Percentiles rank a stretch among this genome's conserved stretches.
These are phyloP conservation scores for Spathaspora sp. DNA, from an alignment of 1,139 yeast species.

Conservation along the genomic window DNA sequence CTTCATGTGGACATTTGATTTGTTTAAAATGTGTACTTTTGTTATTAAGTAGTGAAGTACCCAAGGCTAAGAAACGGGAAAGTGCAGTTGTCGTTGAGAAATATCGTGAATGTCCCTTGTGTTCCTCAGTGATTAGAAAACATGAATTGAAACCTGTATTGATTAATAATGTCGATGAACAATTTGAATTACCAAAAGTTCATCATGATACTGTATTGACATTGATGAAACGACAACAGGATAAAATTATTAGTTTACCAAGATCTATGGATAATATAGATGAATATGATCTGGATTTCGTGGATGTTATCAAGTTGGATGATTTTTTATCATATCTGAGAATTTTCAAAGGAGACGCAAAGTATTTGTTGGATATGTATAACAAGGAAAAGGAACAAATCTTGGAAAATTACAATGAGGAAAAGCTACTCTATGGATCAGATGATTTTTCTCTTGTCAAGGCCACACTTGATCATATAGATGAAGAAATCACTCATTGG, in stretches of 20 bases:
- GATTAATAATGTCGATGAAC: conserved; percentile 52
- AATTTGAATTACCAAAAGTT: conserved; percentile 59
- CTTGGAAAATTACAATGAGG: conserved; percentile 49
- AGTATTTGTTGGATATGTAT: conserved; percentile 53
- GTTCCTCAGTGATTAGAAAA: conserved; percentile 64
- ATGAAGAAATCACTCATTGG: conserved; percentile 43
- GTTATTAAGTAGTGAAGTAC: conserved; percentile 60
- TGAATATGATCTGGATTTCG: conserved; percentile 9
- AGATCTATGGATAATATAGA: conserved; percentile 20
- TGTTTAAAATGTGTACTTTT: conserved; percentile 81
- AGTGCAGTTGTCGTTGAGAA: conserved; percentile 45
- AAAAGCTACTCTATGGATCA: conserved; percentile 46
- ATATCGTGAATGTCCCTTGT: conserved; percentile 81
- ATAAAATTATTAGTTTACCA: conserved; percentile 38
- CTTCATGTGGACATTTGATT: conserved; percentile 86
- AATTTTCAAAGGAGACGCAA: conserved; percentile 61
- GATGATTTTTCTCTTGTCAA: conserved; percentile 60
- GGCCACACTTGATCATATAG: conserved; percentile 58
- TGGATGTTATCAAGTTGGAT: conserved; percentile 4
- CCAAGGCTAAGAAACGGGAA: conserved; percentile 36
- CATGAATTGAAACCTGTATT: conserved; percentile 70
- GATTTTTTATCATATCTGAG: conserved; percentile 43
- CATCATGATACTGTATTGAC: conserved; percentile 62
- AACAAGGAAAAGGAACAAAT: conserved; percentile 57
- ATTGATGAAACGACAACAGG: conserved; percentile 69